phyloP scores from a whole-genome alignment of 345 rosid genomes.

The Hibiscus tridactylites region DNA sequence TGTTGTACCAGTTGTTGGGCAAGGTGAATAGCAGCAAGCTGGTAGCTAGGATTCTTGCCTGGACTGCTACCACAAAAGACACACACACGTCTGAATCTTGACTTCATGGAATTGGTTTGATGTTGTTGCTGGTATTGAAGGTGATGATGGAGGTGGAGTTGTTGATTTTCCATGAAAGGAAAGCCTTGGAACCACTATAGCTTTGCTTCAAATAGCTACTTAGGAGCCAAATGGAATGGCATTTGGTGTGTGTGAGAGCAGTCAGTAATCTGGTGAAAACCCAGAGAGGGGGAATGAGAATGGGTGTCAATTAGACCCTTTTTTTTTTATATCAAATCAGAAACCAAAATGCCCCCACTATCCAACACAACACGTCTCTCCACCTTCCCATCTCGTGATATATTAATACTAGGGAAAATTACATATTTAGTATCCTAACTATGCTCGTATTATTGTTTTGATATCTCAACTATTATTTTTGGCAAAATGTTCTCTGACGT shows the following conservation, averaged over 20 bases:
- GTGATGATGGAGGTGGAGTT: neutral
- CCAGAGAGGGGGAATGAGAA: slow-evolving; percentile 16
- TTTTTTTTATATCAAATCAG: slow-evolving; percentile 24
- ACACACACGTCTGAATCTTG: slow-evolving; percentile 59
- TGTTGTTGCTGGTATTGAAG: neutral
- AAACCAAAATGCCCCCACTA: slow-evolving; percentile 5
- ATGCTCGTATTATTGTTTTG: no score
- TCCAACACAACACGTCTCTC: slow-evolving; percentile 14
- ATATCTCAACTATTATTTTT: no score
- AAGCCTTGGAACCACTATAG: neutral
- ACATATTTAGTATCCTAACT: no score
- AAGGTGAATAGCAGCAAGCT: slow-evolving; percentile 61
- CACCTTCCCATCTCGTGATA: slow-evolving; percentile 8
- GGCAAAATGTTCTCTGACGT: no score
- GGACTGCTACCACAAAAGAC: slow-evolving; percentile 76
- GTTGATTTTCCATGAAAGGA: slow-evolving; percentile 35
- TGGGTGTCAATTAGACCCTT: slow-evolving; percentile 12
- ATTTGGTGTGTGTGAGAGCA: slow-evolving; percentile 9
- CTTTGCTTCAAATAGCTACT: no score
- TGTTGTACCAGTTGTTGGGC: slow-evolving; percentile 48
- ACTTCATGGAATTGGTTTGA: slow-evolving; percentile 16
- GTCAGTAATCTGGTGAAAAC: slow-evolving; percentile 8
- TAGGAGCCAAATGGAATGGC: slow-evolving; percentile 14
- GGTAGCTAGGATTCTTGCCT: slow-evolving; percentile 64
- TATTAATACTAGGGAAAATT: neutral